These are phyloP conservation scores for Sporodiniella umbellata DNA, from an alignment of 371 early-diverging fungal genomes.

Conservation along the genomic window DNA sequence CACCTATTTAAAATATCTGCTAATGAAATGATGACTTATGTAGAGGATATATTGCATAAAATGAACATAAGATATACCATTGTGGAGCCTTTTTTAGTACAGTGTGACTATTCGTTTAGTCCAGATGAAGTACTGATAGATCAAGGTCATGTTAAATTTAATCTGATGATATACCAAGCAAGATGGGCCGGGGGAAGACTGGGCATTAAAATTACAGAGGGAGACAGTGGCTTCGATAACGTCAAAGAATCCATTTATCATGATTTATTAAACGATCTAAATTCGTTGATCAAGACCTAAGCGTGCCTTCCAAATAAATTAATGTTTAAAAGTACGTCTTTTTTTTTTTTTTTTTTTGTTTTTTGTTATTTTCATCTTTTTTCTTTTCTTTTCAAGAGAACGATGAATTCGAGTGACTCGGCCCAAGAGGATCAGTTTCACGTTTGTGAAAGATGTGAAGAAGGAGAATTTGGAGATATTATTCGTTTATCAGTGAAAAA, in stretches of 20 bases:
- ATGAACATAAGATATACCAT: constrained; percentile 21
- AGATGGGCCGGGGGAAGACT: constrained; percentile 29
- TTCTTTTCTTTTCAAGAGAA: background rate
- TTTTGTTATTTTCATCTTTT: background rate
- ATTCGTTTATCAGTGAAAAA: constrained; percentile 13
- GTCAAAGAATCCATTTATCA: constrained; percentile 12
- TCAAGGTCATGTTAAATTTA: constrained; percentile 1
- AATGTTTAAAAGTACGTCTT: background rate
- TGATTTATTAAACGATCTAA: constrained; percentile 13
- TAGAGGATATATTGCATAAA: constrained; percentile 19
- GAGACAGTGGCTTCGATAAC: constrained; percentile 4
- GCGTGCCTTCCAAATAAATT: background rate
- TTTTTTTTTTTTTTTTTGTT: background rate
- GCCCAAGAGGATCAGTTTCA: background rate
- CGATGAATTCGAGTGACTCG: background rate
- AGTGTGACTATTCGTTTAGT: constrained; percentile 18
- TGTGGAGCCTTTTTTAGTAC: constrained; percentile 23
- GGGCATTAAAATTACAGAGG: constrained; percentile 20
- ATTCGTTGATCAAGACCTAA: background rate
- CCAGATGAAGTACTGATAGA: background rate
- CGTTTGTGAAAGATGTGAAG: constrained; percentile 6
- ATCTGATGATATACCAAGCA: constrained; percentile 24
- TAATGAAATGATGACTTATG: constrained; percentile 26
- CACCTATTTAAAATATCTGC: constrained; percentile 33
- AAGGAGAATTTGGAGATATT: constrained; percentile 1